Evolutionary conservation across 257 asterid genomes (phyloP).

Genomic region (Capsicum chinense): DNA sequence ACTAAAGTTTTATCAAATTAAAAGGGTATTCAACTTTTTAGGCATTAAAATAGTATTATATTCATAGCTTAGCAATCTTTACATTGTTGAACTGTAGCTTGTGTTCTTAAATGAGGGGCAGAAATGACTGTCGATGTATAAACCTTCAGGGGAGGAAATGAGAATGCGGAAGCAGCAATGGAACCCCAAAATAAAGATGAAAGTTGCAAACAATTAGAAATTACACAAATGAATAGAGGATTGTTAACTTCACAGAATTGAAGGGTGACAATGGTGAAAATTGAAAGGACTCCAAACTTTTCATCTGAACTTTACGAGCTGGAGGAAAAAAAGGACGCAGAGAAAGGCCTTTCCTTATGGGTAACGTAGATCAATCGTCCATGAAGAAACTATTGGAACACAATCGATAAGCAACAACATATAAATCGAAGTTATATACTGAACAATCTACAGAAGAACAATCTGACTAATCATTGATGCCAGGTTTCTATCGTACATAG

Average conservation of each 20-base stretch:
- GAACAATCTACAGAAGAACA: background rate
- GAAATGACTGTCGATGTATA: background rate
- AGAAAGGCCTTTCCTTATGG: background rate
- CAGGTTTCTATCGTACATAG: background rate
- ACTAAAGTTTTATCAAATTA: background rate
- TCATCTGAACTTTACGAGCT: background rate
- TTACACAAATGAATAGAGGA: background rate
- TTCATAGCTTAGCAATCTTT: no score
- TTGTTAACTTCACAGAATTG: background rate
- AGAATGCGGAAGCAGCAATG: background rate
- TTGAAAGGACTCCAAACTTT: background rate
- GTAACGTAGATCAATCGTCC: background rate
- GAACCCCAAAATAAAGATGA: background rate
- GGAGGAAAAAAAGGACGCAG: background rate
- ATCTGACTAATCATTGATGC: background rate
- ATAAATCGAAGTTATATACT: background rate
- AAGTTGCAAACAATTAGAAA: background rate
- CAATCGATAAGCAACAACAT: background rate
- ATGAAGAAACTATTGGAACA: background rate
- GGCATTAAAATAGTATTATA: background rate
- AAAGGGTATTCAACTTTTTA: background rate
- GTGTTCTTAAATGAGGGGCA: no score
- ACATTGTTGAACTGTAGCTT: no score
- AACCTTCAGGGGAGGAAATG: background rate
- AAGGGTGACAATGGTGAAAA: background rate